phyloP scores from a whole-genome alignment of 2,329 filamentous ascomycete species.

The Pyricularia pennisetigena region DNA sequence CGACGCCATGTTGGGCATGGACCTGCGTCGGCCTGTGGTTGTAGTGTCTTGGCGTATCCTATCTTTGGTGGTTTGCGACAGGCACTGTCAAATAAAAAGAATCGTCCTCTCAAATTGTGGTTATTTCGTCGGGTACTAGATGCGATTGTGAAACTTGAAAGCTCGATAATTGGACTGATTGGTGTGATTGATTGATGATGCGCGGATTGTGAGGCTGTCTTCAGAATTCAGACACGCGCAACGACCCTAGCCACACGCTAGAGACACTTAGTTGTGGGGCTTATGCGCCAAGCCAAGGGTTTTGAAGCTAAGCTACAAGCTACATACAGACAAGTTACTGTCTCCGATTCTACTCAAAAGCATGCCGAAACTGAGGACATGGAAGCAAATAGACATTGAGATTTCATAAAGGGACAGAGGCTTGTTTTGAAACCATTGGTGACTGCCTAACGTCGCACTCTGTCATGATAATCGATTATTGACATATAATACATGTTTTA shows the following conservation, averaged over 20 bases:
- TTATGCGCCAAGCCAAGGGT: background rate
- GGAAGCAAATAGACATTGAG: too few relatives aligned
- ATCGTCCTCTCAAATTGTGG: background rate
- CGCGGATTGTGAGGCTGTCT: background rate
- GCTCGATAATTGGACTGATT: too few relatives aligned
- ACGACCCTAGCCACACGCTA: background rate
- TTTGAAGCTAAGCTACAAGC: background rate
- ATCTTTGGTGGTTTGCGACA: background rate
- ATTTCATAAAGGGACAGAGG: too few relatives aligned
- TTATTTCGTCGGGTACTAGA: background rate
- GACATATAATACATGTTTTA: background rate
- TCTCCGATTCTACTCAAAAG: background rate
- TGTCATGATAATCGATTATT: background rate
- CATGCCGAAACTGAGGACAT: background rate
- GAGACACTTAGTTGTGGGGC: background rate
- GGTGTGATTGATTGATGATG: background rate
- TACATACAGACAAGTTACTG: background rate
- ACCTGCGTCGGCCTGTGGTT: background rate
- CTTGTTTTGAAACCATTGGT: too few relatives aligned
- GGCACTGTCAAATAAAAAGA: background rate
- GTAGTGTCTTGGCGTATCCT: background rate
- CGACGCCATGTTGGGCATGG: constrained; percentile 42
- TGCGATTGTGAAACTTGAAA: too few relatives aligned
- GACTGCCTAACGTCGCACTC: background rate
- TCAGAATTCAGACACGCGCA: background rate